phyloP scores from a whole-genome alignment of 2,329 filamentous ascomycete genomes.

The Cercospora sojina region DNA sequence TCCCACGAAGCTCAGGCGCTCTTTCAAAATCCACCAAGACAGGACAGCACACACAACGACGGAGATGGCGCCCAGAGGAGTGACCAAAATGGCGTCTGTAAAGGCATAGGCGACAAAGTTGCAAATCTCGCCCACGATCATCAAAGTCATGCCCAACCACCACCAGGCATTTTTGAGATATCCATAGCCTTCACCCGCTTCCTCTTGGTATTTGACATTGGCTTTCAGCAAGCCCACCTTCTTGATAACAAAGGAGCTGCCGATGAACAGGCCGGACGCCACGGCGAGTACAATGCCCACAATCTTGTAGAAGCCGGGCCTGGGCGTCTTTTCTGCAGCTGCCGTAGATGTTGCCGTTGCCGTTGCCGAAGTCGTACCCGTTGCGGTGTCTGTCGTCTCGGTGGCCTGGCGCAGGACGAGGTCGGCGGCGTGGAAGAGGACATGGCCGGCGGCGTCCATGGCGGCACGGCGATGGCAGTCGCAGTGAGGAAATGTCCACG shows the following conservation, averaged over 20 bases:
- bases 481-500: not conserved
- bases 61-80: slow-evolving; percentile 82
- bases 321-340: slow-evolving; percentile 29
- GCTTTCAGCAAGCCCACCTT: slow-evolving; percentile 88
- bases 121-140: slow-evolving; percentile 95
- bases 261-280: slow-evolving; percentile 87
- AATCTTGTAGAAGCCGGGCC: slow-evolving; percentile 70
- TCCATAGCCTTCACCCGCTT: slow-evolving; percentile 92
- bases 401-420: slow-evolving; percentile 49
- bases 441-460: slow-evolving; percentile 48
- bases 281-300: slow-evolving; percentile 85
- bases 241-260: slow-evolving; percentile 91
- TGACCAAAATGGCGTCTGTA: slow-evolving; percentile 93
- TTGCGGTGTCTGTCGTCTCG: slow-evolving; percentile 25
- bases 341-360: slow-evolving; percentile 29
- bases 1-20: slow-evolving; percentile 89
- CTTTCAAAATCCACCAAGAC: slow-evolving; percentile 93
- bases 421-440: slow-evolving; percentile 38
- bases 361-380: slow-evolving; percentile 25
- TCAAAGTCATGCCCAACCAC: slow-evolving; percentile 94
- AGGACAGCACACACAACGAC: slow-evolving; percentile 90
- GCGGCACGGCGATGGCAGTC: slow-evolving; percentile 8
- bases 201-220: slow-evolving; percentile 94
- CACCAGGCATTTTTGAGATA: slow-evolving; percentile 94
- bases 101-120: slow-evolving; percentile 98